Percentiles rank a stretch among this genome's conserved stretches.
phyloP scores from a whole-genome alignment of 2,329 filamentous ascomycete genomes.

The Tolypocladium nubicola region DNA sequence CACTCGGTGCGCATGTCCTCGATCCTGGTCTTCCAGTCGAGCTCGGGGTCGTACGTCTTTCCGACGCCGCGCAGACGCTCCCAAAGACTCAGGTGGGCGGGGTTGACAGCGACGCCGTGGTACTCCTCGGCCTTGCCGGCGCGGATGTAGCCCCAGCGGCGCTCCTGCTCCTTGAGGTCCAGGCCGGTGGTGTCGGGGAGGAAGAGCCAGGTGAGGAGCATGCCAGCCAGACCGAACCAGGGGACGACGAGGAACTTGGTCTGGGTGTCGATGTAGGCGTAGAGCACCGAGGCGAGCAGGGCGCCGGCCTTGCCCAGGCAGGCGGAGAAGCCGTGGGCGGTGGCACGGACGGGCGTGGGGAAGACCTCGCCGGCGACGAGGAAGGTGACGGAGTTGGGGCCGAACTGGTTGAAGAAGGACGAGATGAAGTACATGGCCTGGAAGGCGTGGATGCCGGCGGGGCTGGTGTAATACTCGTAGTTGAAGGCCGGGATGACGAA shows the following conservation, averaged over 20 bases:
- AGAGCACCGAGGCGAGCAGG: conserved; percentile 75
- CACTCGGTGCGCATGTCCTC: conserved; percentile 65
- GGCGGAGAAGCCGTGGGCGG: conserved; percentile 90
- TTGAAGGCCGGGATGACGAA: conserved; percentile 88
- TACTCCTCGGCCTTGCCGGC: conserved; percentile 70
- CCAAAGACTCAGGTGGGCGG: conserved; percentile 78
- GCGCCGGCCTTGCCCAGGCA: conserved; percentile 84
- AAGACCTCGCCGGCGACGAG: conserved; percentile 93
- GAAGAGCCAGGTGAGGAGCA: conserved; percentile 73
- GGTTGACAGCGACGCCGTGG: conserved; percentile 87
- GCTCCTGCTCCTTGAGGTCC: conserved; percentile 94
- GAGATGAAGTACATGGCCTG: conserved; percentile 98
- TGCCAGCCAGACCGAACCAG: conserved; percentile 86
- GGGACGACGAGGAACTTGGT: conserved; percentile 87
- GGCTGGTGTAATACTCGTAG: conserved; percentile 70
- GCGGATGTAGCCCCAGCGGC: conserved; percentile 81
- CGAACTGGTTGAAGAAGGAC: conserved; percentile 98
- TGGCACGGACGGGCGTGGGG: conserved; percentile 85
- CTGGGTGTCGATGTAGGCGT: conserved; percentile 85
- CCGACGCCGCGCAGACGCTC: conserved; percentile 69
- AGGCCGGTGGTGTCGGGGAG: conserved; percentile 95
- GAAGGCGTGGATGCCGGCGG: conserved; percentile 70
- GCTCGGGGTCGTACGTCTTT: conserved; percentile 73
- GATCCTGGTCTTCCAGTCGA: conserved; percentile 77
- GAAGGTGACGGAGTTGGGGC: conserved; percentile 94